Evolutionary conservation across 306 rosid species (phyloP).

Genomic region (Glycyrrhiza uralensis): DNA sequence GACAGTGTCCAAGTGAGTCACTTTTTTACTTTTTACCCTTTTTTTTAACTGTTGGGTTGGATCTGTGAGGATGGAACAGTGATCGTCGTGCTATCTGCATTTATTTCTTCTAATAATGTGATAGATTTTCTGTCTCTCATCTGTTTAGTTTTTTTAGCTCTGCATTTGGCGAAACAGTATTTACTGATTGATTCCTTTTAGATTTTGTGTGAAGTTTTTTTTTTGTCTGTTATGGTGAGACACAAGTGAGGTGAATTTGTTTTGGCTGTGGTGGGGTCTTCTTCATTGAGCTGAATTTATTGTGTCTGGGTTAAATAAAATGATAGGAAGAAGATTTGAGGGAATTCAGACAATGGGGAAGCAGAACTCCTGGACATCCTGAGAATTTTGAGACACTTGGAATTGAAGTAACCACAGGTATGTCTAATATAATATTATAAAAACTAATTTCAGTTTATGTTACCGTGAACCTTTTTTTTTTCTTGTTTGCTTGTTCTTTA

Average conservation of each 20-base stretch:
- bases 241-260: neutral
- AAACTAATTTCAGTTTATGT: neutral
- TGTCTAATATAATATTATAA: neutral
- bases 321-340: slow-evolving; percentile 88
- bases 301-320: slow-evolving; percentile 17
- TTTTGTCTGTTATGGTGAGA: neutral
- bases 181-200: neutral
- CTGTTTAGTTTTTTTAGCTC: neutral
- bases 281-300: slow-evolving; percentile 10
- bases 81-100: neutral
- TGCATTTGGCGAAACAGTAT: neutral
- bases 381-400: slow-evolving; percentile 97
- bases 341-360: slow-evolving; percentile 83
- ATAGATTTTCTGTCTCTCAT: neutral
- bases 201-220: neutral
- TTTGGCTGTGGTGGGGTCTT: neutral
- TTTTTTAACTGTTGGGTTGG: neutral
- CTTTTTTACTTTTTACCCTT: neutral
- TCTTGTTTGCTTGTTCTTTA: slow-evolving; percentile 17
- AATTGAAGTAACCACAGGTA: slow-evolving; percentile 97
- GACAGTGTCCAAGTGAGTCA: slow-evolving; percentile 59
- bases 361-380: slow-evolving; percentile 98
- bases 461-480: neutral
- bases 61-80: neutral
- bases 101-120: neutral